Conservation (phyloP, 2,329 filamentous ascomycete species). For the Neopestalotiopsis sp. region DNA sequence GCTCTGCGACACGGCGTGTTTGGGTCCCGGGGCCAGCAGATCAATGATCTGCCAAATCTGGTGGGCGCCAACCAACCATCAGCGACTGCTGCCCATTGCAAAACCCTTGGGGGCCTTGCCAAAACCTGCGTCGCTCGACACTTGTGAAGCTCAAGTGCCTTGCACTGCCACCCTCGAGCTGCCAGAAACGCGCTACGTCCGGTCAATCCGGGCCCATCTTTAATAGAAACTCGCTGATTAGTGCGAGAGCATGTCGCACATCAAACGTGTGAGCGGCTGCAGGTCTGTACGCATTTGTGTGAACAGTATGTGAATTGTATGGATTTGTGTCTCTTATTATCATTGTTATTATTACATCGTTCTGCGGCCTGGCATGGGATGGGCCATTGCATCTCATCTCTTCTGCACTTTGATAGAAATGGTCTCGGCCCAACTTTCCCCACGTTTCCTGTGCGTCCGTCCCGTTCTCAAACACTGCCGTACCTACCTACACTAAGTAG, state of each 20-base stretch:
- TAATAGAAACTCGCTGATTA: constrained; percentile 11
- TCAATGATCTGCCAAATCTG: constrained; percentile 20
- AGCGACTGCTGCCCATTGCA: background rate
- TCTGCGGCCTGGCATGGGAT: background rate
- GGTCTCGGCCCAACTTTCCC: background rate
- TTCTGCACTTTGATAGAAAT: background rate
- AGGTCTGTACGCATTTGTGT: background rate
- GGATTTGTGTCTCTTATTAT: background rate
- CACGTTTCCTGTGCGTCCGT: background rate
- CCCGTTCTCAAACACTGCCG: background rate
- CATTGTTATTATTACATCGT: background rate
- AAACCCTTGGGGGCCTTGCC: background rate
- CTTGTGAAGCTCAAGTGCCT: background rate
- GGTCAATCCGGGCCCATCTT: constrained; percentile 20
- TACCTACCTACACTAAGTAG: background rate
- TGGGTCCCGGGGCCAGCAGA: constrained; percentile 20
- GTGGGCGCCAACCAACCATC: constrained; percentile 5
- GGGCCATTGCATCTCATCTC: background rate
- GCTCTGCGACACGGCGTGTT: constrained; percentile 27
- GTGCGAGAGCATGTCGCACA: constrained; percentile 2
- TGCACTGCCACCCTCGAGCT: constrained; percentile 17
- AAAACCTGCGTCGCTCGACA: constrained; percentile 5
- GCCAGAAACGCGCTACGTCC: constrained; percentile 17
- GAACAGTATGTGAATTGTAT: too few relatives aligned
- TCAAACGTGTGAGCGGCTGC: constrained; percentile 13